phyloP scores from a whole-genome alignment of 257 asterid species.

The Osmanthus fragrans region DNA sequence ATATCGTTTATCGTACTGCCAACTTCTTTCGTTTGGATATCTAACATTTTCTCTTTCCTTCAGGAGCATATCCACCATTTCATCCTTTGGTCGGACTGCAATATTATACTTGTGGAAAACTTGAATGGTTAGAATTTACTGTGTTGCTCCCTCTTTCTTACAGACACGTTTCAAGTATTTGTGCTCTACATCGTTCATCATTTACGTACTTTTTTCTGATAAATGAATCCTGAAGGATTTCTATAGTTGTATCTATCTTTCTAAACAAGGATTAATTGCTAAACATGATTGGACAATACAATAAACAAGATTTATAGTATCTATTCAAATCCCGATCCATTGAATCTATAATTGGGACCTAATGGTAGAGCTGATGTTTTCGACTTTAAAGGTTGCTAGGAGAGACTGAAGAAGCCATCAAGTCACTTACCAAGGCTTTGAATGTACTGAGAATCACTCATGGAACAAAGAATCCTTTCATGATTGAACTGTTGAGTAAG shows the following conservation, averaged over 20 bases:
- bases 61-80: conserved; percentile 74
- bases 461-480: conserved; percentile 59
- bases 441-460: conserved; percentile 70
- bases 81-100: conserved; percentile 94
- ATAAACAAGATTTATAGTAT: background rate
- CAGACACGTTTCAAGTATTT: background rate
- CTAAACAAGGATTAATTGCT: no score
- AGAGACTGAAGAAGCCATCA: conserved; percentile 61
- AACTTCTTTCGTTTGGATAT: background rate
- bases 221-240: background rate
- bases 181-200: background rate
- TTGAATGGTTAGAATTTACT: conserved; percentile 74
- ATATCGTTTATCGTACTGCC: background rate
- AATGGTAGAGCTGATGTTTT: conserved; percentile 4
- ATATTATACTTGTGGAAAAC: conserved; percentile 78
- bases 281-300: no score
- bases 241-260: background rate
- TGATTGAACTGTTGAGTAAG: conserved; percentile 59
- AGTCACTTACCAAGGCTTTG: conserved; percentile 65
- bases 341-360: background rate
- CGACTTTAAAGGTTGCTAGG: conserved; percentile 63
- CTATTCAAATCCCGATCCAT: background rate
- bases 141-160: background rate
- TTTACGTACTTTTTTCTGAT: background rate
- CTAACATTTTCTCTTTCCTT: conserved; percentile 10